Conservation (phyloP, 1,139 yeast species). For the Candida sp. region DNA sequence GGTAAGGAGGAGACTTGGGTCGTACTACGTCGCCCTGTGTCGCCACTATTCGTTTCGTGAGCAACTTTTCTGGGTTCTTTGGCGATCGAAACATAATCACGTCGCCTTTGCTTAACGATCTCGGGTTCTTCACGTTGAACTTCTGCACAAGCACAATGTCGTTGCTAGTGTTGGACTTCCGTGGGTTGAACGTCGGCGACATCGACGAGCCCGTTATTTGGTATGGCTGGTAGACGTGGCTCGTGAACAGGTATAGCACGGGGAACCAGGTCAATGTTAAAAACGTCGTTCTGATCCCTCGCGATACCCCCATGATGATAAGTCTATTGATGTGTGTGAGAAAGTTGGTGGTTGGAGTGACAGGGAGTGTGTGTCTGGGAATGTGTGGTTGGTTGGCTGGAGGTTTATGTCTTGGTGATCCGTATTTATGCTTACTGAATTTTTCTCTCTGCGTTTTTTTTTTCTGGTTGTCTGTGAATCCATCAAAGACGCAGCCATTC, state of each 20-base stretch:
- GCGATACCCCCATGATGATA: slow-evolving; percentile 11
- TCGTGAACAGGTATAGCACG: slow-evolving; percentile 69
- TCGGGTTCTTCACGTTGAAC: slow-evolving; percentile 52
- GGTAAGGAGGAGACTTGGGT: slow-evolving; percentile 66
- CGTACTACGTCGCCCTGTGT: slow-evolving; percentile 68
- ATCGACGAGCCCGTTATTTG: slow-evolving; percentile 85
- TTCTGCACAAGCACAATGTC: slow-evolving; percentile 81
- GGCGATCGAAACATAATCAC: slow-evolving; percentile 84
- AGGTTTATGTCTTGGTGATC: not conserved
- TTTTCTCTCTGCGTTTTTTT: slow-evolving; percentile 1
- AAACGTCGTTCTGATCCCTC: slow-evolving; percentile 26
- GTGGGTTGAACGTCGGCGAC: slow-evolving; percentile 90
- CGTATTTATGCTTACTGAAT: not conserved
- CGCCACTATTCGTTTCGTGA: slow-evolving; percentile 81
- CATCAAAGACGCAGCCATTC: no score
- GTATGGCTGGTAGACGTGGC: slow-evolving; percentile 76
- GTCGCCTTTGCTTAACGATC: slow-evolving; percentile 62
- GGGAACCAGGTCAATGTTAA: slow-evolving; percentile 72
- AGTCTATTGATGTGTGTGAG: not conserved
- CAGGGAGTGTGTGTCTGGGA: not conserved
- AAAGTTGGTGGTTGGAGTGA: not conserved
- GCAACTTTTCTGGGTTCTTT: slow-evolving; percentile 67
- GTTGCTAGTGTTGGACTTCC: slow-evolving; percentile 45
- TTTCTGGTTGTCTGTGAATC: not conserved
- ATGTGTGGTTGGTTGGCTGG: no score